A percentile compares a stretch with the other conserved stretches of the same genome.
Conservation (phyloP, 73 alveolate genomes). For the Durusdinium trenchii region DNA sequence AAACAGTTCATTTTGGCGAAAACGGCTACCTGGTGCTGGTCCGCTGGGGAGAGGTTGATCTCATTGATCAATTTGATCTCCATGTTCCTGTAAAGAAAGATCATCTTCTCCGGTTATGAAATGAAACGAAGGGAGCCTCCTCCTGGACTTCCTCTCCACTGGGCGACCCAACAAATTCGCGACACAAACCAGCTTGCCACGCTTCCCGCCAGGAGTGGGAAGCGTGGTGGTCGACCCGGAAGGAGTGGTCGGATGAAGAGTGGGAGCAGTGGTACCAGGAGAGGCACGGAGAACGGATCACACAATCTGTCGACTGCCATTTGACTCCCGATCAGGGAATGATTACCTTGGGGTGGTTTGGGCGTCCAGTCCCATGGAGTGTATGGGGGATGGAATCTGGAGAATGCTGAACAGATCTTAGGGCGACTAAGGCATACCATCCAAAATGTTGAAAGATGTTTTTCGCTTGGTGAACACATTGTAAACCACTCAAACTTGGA, state of each 20-base stretch:
- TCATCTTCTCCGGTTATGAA: too few species aligned
- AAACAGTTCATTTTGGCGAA: too few species aligned
- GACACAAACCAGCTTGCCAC: background rate
- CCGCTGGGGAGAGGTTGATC: too few species aligned
- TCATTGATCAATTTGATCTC: too few species aligned
- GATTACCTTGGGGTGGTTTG: background rate
- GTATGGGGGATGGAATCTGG: background rate
- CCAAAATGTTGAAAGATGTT: background rate
- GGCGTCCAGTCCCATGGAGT: background rate
- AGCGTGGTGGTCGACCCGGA: background rate
- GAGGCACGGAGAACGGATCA: background rate
- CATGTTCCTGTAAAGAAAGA: too few species aligned
- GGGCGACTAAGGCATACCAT: background rate
- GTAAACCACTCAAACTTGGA: too few species aligned
- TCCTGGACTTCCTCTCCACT: too few species aligned
- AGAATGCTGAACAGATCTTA: background rate
- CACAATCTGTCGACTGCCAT: background rate
- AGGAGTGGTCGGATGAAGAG: constrained; percentile 69
- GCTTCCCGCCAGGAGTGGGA: constrained; percentile 7
- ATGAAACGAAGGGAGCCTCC: too few species aligned
- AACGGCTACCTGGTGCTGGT: too few species aligned
- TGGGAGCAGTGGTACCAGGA: constrained; percentile 95
- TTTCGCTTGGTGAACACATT: too few species aligned
- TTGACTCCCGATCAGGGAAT: background rate
- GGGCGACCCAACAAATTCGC: background rate